These are phyloP conservation scores for Chalciporus piperatus DNA, from an alignment of 768 basidiomycete species.

Conservation along the genomic window DNA sequence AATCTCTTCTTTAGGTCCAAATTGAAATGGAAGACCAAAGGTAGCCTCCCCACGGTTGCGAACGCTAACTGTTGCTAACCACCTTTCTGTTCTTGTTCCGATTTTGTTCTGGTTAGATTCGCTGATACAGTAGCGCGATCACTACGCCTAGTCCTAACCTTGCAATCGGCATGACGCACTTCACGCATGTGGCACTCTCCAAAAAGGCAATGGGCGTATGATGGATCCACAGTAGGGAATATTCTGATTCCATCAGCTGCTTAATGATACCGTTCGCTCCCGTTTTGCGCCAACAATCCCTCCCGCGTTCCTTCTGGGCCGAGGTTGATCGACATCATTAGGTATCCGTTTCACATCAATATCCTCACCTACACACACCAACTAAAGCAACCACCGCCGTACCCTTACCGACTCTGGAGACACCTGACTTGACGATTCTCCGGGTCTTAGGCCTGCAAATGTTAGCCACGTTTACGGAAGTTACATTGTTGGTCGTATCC, in stretches of 20 bases:
- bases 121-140: neutral
- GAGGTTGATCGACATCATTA: neutral
- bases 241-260: neutral
- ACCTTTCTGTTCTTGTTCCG: neutral
- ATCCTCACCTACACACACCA: too few species aligned
- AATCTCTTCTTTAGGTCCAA: neutral
- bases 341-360: neutral
- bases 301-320: neutral
- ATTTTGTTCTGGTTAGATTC: neutral
- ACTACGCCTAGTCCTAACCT: neutral
- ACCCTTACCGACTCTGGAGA: too few species aligned
- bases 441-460: too few species aligned
- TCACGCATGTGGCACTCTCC: neutral
- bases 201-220: neutral
- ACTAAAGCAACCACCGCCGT: too few species aligned
- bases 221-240: neutral
- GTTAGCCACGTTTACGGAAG: too few species aligned
- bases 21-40: neutral
- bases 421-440: too few species aligned
- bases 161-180: neutral
- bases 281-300: neutral
- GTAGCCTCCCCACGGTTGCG: neutral
- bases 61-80: neutral
- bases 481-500: too few species aligned
- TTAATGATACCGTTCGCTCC: neutral